These are phyloP conservation scores for Syzygium jambos DNA, from an alignment of 345 rosid species.

Conservation along the genomic window DNA sequence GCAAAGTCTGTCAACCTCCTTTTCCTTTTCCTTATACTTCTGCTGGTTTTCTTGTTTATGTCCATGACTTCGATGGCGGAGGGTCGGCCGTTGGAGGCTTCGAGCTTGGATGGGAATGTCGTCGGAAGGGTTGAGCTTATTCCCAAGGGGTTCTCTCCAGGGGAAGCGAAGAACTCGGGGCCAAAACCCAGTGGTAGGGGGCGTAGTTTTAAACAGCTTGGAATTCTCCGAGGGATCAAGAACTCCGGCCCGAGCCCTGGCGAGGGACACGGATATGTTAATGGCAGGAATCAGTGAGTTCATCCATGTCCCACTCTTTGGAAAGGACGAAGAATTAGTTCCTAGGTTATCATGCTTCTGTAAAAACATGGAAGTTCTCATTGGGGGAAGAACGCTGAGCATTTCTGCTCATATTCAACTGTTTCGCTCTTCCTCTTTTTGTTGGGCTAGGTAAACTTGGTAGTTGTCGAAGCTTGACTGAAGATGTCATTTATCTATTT, in stretches of 20 bases:
- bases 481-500: background rate
- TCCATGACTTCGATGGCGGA: slow-evolving; percentile 13
- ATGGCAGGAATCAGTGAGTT: slow-evolving; percentile 6
- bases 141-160: background rate
- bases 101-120: background rate
- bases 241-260: slow-evolving; percentile 43
- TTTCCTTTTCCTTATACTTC: slow-evolving; percentile 3
- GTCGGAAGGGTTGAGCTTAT: background rate
- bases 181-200: slow-evolving; percentile 27
- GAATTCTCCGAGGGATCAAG: background rate
- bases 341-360: background rate
- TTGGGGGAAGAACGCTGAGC: background rate
- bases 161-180: slow-evolving; percentile 19
- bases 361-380: background rate
- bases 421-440: background rate
- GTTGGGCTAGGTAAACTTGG: background rate
- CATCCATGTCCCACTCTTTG: background rate
- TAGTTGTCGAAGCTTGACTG: background rate
- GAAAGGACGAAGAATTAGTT: background rate
- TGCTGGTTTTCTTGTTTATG: background rate
- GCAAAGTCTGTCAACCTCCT: background rate
- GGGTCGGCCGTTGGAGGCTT: background rate
- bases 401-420: background rate
- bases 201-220: slow-evolving; percentile 1
- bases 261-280: slow-evolving; percentile 13